Base-by-base conservation (phyloP, 768 basidiomycete genomes). In the Sarcodon sp. region DNA sequence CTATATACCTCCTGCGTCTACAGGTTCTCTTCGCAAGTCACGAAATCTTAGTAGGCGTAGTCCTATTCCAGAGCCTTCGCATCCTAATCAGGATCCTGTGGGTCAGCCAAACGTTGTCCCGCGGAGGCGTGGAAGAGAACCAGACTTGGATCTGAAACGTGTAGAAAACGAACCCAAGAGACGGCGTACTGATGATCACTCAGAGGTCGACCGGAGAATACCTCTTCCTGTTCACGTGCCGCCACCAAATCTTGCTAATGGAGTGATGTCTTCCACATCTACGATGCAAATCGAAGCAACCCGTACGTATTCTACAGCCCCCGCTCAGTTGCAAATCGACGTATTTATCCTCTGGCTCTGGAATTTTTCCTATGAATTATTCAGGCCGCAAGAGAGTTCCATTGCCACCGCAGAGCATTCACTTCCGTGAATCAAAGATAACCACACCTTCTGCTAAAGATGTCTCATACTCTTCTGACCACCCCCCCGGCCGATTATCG, bases 321-420 rank as follows among this genome's bases (percentile, higher is more conserved):
- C 60, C 57, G 21, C 21, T 27, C 21, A 27, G 21, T 27, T 27
- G 21, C 21, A 4, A 27, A 27, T 27, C 21, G 21, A 27, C 53
- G 55, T 48, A 49, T 37, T 55, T 55, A 16, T 21, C 57, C 57
- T 50, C 57, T 57, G 56, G 60, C 57, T 60, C 58, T 48, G 44
- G 60, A 56, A 54, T 55, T 21, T 55, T n/a, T 12, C 55, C 50
- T 53, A 58, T 51, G 55, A 57, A 55, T 60, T 53, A 52, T 45
- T 47, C 58, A 69, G 66, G 62, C 59, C 69, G 64, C 12, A 67
- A 61, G 51, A 63, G 74, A 46, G 56, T 52, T 1, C 74, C 73
- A 0, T 59, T 76, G 9, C 72, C 72, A 2, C 67, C 73, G 9
- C 74, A 76, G 56, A 53, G 55, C 4, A 56, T 60, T 15, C 63